A percentile compares a stretch with the other conserved stretches of the same genome.
Evolutionary conservation across 306 rosid genomes (phyloP).

Genomic region (Pterocarpus santalinus): DNA sequence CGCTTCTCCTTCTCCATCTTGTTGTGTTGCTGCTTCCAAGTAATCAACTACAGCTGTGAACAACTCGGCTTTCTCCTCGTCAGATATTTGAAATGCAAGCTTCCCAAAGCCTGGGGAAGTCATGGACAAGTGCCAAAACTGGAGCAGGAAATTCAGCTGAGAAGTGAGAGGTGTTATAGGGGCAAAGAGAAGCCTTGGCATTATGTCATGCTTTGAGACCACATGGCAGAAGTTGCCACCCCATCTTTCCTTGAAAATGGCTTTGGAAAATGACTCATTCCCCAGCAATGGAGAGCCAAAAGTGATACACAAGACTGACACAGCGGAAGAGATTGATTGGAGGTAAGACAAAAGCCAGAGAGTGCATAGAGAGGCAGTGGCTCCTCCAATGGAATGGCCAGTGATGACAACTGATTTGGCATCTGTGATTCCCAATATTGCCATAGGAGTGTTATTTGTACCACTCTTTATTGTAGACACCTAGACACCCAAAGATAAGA

Average conservation of each 20-base stretch:
- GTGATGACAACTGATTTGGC: slow-evolving; percentile 81
- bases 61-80: slow-evolving; percentile 58
- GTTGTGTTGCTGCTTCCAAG: slow-evolving; percentile 57
- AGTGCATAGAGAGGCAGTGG: slow-evolving; percentile 75
- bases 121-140: slow-evolving; percentile 75
- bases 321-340: slow-evolving; percentile 51
- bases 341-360: slow-evolving; percentile 78
- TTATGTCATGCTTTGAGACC: slow-evolving; percentile 78
- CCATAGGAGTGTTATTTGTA: no score
- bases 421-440: slow-evolving; percentile 48
- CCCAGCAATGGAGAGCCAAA: slow-evolving; percentile 89
- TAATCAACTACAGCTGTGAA: slow-evolving; percentile 50
- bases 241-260: slow-evolving; percentile 80
- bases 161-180: slow-evolving; percentile 58
- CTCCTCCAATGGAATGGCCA: slow-evolving; percentile 93
- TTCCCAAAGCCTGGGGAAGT: slow-evolving; percentile 51
- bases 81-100: slow-evolving; percentile 54
- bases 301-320: slow-evolving; percentile 71
- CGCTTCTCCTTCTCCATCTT: slow-evolving; percentile 47
- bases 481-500: no score
- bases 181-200: slow-evolving; percentile 84
- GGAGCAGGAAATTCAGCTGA: slow-evolving; percentile 63
- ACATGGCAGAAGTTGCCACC: slow-evolving; percentile 81
- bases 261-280: slow-evolving; percentile 67
- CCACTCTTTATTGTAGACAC: no score